phyloP scores from a whole-genome alignment of 805 yeast genomes.

The Torulaspora delbrueckii region DNA sequence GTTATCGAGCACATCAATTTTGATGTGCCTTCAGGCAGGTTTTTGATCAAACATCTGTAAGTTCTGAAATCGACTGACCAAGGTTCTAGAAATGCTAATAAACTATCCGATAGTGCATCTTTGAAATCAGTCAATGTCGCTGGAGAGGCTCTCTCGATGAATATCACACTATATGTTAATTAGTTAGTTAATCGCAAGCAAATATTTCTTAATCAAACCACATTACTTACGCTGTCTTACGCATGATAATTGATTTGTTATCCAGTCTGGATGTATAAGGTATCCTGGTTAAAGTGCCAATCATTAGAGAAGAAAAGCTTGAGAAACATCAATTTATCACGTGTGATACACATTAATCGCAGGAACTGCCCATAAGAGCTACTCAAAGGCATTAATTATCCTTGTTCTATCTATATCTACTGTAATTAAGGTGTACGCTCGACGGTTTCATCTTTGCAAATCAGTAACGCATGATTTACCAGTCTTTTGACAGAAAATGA shows the following conservation, averaged over 20 bases:
- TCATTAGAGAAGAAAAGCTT: background rate
- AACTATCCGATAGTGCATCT: constrained; percentile 27
- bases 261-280: background rate
- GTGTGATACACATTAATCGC: background rate
- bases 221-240: constrained; percentile 19
- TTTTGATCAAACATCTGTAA: constrained; percentile 26
- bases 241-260: background rate
- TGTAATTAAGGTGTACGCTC: background rate
- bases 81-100: constrained; percentile 23
- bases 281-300: background rate
- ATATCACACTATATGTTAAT: constrained; percentile 23
- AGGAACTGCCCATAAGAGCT: background rate
- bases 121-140: constrained; percentile 29
- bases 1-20: constrained; percentile 29
- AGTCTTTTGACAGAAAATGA: constrained; percentile 73
- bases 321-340: background rate
- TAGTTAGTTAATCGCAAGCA: constrained; percentile 5
- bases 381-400: background rate
- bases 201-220: background rate
- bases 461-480: constrained; percentile 66
- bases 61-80: constrained; percentile 34
- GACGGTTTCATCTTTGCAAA: constrained; percentile 44
- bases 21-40: constrained; percentile 17
- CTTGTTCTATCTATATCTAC: background rate
- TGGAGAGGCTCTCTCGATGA: constrained; percentile 33